Percentiles rank a stretch among this genome's conserved stretches.
Conservation (phyloP, 2,329 filamentous ascomycete species). For the Clonostachys rhizophaga region DNA sequence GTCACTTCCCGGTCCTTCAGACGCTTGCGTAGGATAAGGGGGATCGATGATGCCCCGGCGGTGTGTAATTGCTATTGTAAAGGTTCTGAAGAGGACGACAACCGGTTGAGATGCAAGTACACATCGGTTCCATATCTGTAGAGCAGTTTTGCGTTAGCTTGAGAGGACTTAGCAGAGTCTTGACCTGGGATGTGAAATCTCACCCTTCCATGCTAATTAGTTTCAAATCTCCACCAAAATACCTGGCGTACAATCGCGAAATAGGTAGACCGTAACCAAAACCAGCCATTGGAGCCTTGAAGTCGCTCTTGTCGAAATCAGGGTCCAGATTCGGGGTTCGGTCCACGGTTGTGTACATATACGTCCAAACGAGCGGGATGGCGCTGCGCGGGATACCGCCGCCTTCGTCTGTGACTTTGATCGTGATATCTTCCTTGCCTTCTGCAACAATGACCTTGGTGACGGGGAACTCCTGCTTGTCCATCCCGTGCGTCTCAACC, state of each 20-base stretch:
- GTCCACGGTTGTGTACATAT: constrained; percentile 99
- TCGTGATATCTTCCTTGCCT: constrained; percentile 97
- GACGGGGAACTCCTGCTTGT: constrained; percentile 92
- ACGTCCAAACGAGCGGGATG: constrained; percentile 98
- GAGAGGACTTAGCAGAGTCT: constrained; percentile 1
- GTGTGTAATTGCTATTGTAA: constrained; percentile 82
- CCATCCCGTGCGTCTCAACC: constrained; percentile 89
- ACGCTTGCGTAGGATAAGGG: constrained; percentile 53
- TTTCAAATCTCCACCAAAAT: constrained; percentile 96
- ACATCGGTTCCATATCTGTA: constrained; percentile 93
- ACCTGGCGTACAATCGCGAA: constrained; percentile 87
- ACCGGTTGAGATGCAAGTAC: constrained; percentile 93
- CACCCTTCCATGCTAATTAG: constrained; percentile 99
- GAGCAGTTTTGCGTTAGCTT: constrained; percentile 10
- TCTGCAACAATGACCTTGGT: constrained; percentile 98
- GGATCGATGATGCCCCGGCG: constrained; percentile 24
- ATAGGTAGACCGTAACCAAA: constrained; percentile 98
- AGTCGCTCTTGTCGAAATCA: constrained; percentile 98
- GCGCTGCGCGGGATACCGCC: constrained; percentile 90
- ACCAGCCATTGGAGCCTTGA: constrained; percentile 98
- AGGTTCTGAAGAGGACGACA: constrained; percentile 93
- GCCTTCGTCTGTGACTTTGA: constrained; percentile 96
- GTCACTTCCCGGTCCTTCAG: constrained; percentile 69
- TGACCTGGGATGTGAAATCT: constrained; percentile 23
- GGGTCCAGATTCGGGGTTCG: constrained; percentile 91